Conservation (phyloP, 2,329 filamentous ascomycete genomes). For the Colletotrichum sp. region DNA sequence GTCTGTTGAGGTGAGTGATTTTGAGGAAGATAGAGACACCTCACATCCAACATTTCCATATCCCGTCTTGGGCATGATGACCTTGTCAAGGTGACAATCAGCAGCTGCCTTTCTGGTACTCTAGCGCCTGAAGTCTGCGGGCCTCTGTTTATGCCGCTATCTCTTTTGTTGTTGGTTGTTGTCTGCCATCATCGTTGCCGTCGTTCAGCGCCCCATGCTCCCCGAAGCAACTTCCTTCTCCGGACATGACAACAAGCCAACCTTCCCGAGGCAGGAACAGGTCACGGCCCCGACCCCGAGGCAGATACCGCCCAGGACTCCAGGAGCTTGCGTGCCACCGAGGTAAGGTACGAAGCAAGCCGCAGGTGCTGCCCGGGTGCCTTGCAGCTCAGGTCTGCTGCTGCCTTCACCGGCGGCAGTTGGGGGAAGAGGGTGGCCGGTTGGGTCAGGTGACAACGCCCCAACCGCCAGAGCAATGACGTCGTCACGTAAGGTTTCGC, state of each 20-base stretch:
- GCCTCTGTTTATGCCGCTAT: neutral
- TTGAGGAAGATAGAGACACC: neutral
- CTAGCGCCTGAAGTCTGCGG: neutral
- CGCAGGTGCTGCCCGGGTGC: neutral
- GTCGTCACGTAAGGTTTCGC: conserved; percentile 20
- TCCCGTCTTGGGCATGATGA: neutral
- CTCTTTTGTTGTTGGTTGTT: neutral
- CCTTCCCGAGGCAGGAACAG: neutral
- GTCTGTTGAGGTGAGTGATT: neutral
- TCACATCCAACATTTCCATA: neutral
- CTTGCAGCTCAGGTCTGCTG: neutral
- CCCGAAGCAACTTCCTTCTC: neutral
- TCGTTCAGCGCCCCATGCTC: neutral
- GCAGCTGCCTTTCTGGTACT: neutral
- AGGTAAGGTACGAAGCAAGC: neutral
- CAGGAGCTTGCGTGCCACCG: neutral
- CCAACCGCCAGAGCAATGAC: conserved; percentile 16
- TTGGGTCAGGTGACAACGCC: conserved; percentile 17
- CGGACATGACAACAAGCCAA: neutral
- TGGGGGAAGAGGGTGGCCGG: neutral
- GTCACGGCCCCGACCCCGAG: neutral
- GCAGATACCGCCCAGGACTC: neutral
- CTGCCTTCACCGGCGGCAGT: neutral
- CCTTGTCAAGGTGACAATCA: neutral
- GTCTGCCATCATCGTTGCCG: neutral